Conservation (phyloP, 148 eudicot species). For the Linanthus parryae region DNA sequence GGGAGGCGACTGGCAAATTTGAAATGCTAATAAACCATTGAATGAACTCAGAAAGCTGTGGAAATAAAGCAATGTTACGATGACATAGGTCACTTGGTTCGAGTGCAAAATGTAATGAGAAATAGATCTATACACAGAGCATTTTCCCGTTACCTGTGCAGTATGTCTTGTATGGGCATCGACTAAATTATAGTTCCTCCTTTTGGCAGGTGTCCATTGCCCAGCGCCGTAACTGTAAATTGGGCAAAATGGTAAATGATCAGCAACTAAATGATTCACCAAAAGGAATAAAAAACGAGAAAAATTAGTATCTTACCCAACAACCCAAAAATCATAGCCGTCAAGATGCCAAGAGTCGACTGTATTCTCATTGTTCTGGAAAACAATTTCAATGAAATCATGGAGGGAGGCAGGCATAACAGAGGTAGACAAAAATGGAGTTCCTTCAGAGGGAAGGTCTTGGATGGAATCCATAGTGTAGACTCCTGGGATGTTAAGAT, state of each 20-base stretch:
- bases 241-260: slow-evolving; percentile 9
- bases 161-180: slow-evolving; percentile 64
- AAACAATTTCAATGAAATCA: slow-evolving; percentile 72
- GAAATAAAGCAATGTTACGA: too few relatives aligned
- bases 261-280: background rate
- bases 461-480: slow-evolving; percentile 53
- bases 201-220: slow-evolving; percentile 53
- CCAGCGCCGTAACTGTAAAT: slow-evolving; percentile 60
- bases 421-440: slow-evolving; percentile 44
- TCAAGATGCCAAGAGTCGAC: slow-evolving; percentile 92
- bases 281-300: background rate
- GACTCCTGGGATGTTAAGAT: slow-evolving; percentile 71
- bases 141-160: slow-evolving; percentile 33
- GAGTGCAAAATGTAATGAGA: too few relatives aligned
- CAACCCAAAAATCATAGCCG: slow-evolving; percentile 95
- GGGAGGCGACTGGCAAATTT: too few relatives aligned
- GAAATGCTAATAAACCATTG: too few relatives aligned
- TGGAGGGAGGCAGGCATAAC: slow-evolving; percentile 54
- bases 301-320: slow-evolving; percentile 42
- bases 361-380: slow-evolving; percentile 65
- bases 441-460: slow-evolving; percentile 40
- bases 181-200: slow-evolving; percentile 41
- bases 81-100: too few relatives aligned
- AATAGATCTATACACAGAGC: too few relatives aligned
- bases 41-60: too few relatives aligned